phyloP scores from a whole-genome alignment of 805 yeast species.

The Saturnispora mendoncae region DNA sequence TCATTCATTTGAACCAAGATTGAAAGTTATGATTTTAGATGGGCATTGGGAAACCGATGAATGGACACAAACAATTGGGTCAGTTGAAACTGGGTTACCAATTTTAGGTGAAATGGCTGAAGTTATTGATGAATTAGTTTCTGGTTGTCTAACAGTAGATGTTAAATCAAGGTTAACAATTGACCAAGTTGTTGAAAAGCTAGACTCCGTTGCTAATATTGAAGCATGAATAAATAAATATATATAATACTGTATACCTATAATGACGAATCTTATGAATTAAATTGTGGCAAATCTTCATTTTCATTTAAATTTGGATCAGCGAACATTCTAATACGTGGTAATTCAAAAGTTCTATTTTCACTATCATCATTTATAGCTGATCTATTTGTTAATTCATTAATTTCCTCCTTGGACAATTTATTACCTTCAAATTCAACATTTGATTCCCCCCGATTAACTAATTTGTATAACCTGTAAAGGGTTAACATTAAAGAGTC shows the following conservation, averaged over 20 bases:
- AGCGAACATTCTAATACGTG: conserved; percentile 9
- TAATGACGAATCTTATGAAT: background rate
- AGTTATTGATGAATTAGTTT: conserved; percentile 4
- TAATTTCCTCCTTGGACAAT: conserved; percentile 36
- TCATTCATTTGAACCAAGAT: conserved; percentile 74
- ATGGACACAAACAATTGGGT: conserved; percentile 6
- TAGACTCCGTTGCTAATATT: conserved; percentile 4
- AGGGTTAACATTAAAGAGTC: conserved; percentile 7
- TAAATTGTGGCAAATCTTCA: background rate
- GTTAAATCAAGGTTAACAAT: conserved; percentile 6
- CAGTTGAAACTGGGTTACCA: background rate
- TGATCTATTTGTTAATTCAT: conserved; percentile 28
- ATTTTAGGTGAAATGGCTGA: background rate
- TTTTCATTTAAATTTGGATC: conserved; percentile 3
- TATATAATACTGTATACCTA: background rate
- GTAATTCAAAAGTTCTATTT: conserved; percentile 1
- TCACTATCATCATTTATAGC: too few species aligned
- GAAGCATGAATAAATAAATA: background rate
- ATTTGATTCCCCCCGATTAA: conserved; percentile 18
- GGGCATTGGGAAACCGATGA: conserved; percentile 33
- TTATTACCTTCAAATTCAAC: conserved; percentile 19
- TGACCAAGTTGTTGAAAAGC: conserved; percentile 4
- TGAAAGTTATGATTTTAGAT: conserved; percentile 61
- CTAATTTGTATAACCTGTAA: conserved; percentile 9
- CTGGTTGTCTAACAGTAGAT: conserved; percentile 7